Conservation (phyloP, 768 basidiomycete species). For the Hydnomerulius pinastri region DNA sequence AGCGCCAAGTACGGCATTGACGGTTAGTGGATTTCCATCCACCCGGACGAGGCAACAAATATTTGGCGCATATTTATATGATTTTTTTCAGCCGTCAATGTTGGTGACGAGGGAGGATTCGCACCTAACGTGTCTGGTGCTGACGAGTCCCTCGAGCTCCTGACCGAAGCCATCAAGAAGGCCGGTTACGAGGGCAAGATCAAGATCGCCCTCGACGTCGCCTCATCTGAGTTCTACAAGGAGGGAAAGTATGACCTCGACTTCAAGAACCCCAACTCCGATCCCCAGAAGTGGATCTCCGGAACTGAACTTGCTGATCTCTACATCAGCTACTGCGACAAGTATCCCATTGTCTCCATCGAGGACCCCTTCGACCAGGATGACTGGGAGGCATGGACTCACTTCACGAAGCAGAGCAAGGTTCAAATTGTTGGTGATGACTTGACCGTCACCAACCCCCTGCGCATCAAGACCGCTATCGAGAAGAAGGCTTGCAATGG, state of each 20-base stretch:
- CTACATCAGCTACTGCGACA: constrained; percentile 82
- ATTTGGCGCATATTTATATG: background rate
- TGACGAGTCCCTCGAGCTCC: constrained; percentile 95
- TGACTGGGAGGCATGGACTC: constrained; percentile 97
- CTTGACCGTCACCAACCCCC: constrained; percentile 96
- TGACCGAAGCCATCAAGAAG: constrained; percentile 94
- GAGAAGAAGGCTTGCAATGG: constrained; percentile 99
- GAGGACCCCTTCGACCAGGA: constrained; percentile 99
- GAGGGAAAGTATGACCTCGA: constrained; percentile 99
- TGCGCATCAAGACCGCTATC: constrained; percentile 97
- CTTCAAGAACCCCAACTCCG: constrained; percentile 99
- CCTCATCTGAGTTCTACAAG: constrained; percentile 99
- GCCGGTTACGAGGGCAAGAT: constrained; percentile 99
- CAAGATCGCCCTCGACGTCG: constrained; percentile 97
- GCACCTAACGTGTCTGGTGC: constrained; percentile 97
- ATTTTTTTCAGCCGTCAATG: constrained; percentile 80
- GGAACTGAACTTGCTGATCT: constrained; percentile 91
- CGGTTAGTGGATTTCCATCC: constrained; percentile 62
- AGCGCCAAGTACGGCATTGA: constrained; percentile 99
- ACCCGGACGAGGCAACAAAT: no score
- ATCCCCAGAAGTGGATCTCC: constrained; percentile 93
- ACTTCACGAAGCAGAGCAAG: constrained; percentile 77
- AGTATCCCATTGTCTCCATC: constrained; percentile 94
- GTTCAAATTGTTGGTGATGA: constrained; percentile 97
- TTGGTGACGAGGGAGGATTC: constrained; percentile 99